These are phyloP conservation scores for Pythium guiyangense DNA, from an alignment of 352 stramenopile species.

Conservation along the genomic window DNA sequence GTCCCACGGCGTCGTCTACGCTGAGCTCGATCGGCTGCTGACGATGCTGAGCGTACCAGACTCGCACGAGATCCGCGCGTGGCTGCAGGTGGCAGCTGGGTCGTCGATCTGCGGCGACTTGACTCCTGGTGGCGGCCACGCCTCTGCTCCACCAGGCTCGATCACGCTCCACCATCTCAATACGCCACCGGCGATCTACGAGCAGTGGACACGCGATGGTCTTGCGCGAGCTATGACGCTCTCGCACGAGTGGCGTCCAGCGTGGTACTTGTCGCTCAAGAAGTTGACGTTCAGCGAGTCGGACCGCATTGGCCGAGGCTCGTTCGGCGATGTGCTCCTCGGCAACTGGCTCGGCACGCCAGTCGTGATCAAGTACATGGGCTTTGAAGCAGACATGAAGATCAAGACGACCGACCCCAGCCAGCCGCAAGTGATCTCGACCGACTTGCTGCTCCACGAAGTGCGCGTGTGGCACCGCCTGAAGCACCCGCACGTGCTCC, in stretches of 20 bases:
- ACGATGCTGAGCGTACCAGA: too few relatives aligned
- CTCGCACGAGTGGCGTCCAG: too few relatives aligned
- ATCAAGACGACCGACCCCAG: too few relatives aligned
- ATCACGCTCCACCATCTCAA: neutral
- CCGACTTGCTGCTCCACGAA: too few relatives aligned
- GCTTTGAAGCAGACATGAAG: conserved; percentile 3
- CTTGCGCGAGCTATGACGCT: neutral
- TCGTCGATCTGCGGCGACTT: too few relatives aligned
- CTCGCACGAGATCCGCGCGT: too few relatives aligned
- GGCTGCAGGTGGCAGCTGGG: too few relatives aligned
- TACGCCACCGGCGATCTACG: neutral
- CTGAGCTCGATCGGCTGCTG: conserved; percentile 5
- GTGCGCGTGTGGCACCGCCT: too few relatives aligned
- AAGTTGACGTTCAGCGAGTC: conserved; percentile 2
- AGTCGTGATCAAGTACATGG: conserved; percentile 12
- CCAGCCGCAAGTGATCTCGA: too few relatives aligned
- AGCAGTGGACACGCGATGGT: neutral
- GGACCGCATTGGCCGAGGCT: neutral
- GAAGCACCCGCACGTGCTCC: too few relatives aligned
- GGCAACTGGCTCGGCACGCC: conserved; percentile 3
- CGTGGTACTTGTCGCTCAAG: neutral
- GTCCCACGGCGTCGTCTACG: conserved; percentile 4
- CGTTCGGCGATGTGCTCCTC: conserved; percentile 5
- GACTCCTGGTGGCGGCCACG: too few relatives aligned
- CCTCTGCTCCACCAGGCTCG: too few relatives aligned